Percentiles rank a stretch among this genome's conserved stretches.
phyloP scores from a whole-genome alignment of 495 filamentous ascomycete genomes.

The Apodospora peruviana region DNA sequence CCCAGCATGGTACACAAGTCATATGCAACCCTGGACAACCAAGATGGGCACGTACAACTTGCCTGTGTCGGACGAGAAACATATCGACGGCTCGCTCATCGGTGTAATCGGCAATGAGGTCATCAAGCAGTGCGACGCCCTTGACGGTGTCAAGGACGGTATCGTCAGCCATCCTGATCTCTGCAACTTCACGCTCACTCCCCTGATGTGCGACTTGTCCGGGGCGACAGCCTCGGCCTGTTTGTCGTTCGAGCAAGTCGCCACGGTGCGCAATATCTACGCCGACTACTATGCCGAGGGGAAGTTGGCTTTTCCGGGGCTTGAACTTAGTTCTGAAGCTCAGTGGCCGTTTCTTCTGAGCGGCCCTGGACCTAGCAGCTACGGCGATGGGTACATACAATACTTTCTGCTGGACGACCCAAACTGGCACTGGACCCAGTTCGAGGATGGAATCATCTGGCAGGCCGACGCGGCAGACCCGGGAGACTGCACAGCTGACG shows the following conservation, averaged over 20 bases:
- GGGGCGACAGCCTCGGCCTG: conserved; percentile 35
- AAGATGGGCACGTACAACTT: conserved; percentile 27
- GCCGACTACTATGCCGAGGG: conserved; percentile 45
- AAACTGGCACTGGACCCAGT: conserved; percentile 30
- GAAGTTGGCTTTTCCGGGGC: conserved; percentile 50
- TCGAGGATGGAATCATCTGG: conserved; percentile 30
- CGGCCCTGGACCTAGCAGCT: conserved; percentile 27
- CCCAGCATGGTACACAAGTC: conserved; percentile 45
- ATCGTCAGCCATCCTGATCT: conserved; percentile 55
- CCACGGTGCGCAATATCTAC: conserved; percentile 47
- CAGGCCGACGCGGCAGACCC: conserved; percentile 37
- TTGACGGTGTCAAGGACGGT: conserved; percentile 57
- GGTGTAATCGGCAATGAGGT: conserved; percentile 45
- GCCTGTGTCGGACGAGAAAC: conserved; percentile 35
- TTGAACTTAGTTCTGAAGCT: conserved; percentile 35
- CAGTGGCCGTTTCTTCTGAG: conserved; percentile 35
- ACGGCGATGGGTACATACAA: conserved; percentile 35
- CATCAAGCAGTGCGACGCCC: conserved; percentile 54
- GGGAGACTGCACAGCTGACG: conserved; percentile 40
- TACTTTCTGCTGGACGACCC: conserved; percentile 41
- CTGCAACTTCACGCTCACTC: conserved; percentile 48
- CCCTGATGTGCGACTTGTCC: conserved; percentile 40
- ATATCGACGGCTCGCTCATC: conserved; percentile 45
- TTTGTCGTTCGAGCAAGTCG: conserved; percentile 46
- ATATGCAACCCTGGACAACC: conserved; percentile 34